Base-by-base conservation (phyloP, 805 yeast species). In the Ogataea paradorogensis region DNA sequence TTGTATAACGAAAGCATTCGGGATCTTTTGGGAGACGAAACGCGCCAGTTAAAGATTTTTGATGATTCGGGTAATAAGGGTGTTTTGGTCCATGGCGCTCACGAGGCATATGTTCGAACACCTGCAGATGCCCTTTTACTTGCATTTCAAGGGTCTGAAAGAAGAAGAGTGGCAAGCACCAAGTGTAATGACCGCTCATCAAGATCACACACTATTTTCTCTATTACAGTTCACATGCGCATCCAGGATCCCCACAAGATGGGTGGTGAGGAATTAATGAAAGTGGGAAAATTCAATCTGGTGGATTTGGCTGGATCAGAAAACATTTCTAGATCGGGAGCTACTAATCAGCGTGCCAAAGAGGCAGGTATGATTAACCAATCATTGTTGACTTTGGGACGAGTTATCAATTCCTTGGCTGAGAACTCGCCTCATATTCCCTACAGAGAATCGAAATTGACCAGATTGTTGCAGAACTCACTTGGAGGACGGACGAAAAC, bases 271-370 rank as follows among this genome's bases (percentile, higher is more conserved):
- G 80, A 76, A 40, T 50, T 67, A 16, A 71, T 73, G 45, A 66
- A 79, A 47, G 63, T 69, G 28, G 81, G 88, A 5, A 87, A 86
- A 54, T 72, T 87, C 58, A 84, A 86, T 53, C 63, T 87, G 24
- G 96, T 89, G 6, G 96, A 89, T 63, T 70, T 89, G 48, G 97
- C 96, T 0, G 96, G 96, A 0, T 84, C 93, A 7, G 96, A 90
- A 58, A 88, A 88, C 58, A 82, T 90, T 40, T 77, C 69, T 47
- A 69, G 86, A 51, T 84, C 95, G 0, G 96, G 97, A 5, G 95
- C 96, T 0, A 73, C 80, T 18, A 79, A 84, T 48, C 83, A 78
- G 57, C 71, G 95, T 31, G 95, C 95, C 0, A 78, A 87, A 48
- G 96, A 89, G 58, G 95, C 95, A 0, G 95, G 95, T 0, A 79